phyloP scores from a whole-genome alignment of 768 basidiomycete genomes.

The Hygrocybe coccinea region DNA sequence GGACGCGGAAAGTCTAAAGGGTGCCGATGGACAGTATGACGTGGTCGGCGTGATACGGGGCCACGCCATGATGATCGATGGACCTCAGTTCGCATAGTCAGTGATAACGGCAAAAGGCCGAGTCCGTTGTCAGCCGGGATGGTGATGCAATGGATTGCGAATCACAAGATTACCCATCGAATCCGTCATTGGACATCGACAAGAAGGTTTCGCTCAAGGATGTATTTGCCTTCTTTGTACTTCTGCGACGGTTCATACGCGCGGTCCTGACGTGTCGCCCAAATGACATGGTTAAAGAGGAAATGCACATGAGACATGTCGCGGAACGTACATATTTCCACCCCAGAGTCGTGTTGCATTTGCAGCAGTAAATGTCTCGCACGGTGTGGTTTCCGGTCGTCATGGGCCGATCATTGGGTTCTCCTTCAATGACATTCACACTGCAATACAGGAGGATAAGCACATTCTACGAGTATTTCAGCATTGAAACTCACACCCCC shows the following conservation, averaged over 20 bases:
- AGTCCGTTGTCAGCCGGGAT: too few species aligned
- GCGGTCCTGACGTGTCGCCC: constrained; percentile 57
- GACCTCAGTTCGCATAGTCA: too few species aligned
- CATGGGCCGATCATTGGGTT: constrained; percentile 90
- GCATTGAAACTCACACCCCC: constrained; percentile 64
- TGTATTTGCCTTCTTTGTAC: constrained; percentile 98
- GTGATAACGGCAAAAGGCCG: too few species aligned
- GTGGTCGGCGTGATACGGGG: not conserved
- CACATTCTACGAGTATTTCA: not conserved
- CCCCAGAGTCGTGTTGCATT: constrained; percentile 80
- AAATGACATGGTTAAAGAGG: not conserved
- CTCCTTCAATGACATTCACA: constrained; percentile 88
- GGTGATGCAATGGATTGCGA: too few species aligned
- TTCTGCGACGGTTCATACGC: constrained; percentile 88
- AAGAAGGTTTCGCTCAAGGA: constrained; percentile 90
- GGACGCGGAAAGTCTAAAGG: not conserved
- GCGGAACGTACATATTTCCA: constrained; percentile 92
- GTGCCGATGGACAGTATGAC: not conserved
- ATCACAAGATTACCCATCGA: too few species aligned
- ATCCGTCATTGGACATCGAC: constrained; percentile 79
- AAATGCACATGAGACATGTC: constrained; percentile 1
- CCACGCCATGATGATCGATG: too few species aligned
- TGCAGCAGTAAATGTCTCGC: constrained; percentile 90
- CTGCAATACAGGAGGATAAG: constrained; percentile 37
- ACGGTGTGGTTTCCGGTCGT: constrained; percentile 96